Base-by-base conservation (phyloP, 192 early-diverging fungal genomes). In the Backusella mclennaniae region DNA sequence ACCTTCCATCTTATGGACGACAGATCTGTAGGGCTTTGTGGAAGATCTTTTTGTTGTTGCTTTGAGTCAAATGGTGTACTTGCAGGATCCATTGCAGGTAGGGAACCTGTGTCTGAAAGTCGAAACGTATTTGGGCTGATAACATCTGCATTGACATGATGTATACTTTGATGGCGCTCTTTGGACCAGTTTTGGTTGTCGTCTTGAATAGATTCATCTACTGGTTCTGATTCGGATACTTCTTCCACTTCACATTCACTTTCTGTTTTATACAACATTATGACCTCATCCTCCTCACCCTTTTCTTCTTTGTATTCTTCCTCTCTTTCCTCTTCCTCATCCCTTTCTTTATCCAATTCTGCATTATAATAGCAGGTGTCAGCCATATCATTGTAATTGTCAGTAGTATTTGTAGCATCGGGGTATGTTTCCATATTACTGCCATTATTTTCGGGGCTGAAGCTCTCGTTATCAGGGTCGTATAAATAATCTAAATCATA, bases 1-100 rank as follows among this genome's bases (percentile, higher is more conserved):
- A 41, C 63, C 35, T 76, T 76, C 75, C 75, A 76, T 39, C 68
- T 42, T 15, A 76, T 29, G 4, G 52, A 49, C 21, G 72, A 59
- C 5, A 31, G 31, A 59, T 52, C 72, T 35, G 33, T 68, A 36
- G 35, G 67, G 5, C 17, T 23, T 33, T 36, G 31, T 35, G 67
- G 35, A 35, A 68, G 68, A 15, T 42, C 35, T 26, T 69, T 41
- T 39, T 69, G 35, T 41, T 39, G 21, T 23, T 39, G 68, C 17
- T 38, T 69, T 11, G 35, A 4, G 11, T 41, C 35, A 23, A 35
- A 36, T 41, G 68, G 23, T 38, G 15, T 38, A 14, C 6, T 23
- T 41, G 21, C 26, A 29, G 52, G 53, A 31, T 73, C 56, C 3
- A 73, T 36, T 23, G 46, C 52, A 12, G 72, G 52, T 63, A 73